phyloP scores from a whole-genome alignment of 176 grass and related monocot species.

The Phoenix roebelenii region DNA sequence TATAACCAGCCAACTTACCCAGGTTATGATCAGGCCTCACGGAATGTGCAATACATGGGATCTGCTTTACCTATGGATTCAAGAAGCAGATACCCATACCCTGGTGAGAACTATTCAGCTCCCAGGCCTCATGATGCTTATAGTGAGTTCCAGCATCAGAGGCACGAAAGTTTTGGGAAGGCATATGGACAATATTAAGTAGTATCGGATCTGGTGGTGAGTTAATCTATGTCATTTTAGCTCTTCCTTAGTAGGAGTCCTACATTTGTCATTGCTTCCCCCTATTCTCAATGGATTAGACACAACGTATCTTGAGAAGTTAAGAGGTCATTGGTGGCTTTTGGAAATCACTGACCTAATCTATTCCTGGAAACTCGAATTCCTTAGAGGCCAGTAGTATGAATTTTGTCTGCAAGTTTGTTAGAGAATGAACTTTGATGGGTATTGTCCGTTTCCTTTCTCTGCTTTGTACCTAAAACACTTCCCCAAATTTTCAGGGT shows the following conservation, averaged over 20 bases:
- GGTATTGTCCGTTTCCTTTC: constrained; percentile 3
- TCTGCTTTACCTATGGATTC: constrained; percentile 36
- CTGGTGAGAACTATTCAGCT: constrained; percentile 46
- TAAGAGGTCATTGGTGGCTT: neutral
- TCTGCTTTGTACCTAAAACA: constrained; percentile 25
- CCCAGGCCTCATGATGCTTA: constrained; percentile 50
- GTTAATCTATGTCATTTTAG: constrained; percentile 24
- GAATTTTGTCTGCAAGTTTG: constrained; percentile 12
- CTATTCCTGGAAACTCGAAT: neutral
- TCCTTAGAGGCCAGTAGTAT: neutral
- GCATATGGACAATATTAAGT: constrained; percentile 58
- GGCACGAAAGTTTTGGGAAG: constrained; percentile 43
- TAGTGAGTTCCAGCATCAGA: constrained; percentile 42
- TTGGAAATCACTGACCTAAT: neutral
- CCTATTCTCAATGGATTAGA: constrained; percentile 7
- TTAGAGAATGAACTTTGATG: constrained; percentile 12
- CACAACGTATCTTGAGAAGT: constrained; percentile 11
- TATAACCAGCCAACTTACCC: constrained; percentile 29
- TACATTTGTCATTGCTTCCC: neutral
- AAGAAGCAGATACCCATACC: constrained; percentile 49
- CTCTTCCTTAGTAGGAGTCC: neutral
- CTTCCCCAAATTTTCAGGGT: constrained; percentile 52
- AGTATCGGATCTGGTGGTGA: constrained; percentile 41
- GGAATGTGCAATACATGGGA: constrained; percentile 30
- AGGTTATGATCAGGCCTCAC: constrained; percentile 35